Evolutionary conservation across 2,329 filamentous ascomycete species (phyloP), one percentile per base, ranked within the genome.

Genomic region (Zarea fungicola): DNA sequence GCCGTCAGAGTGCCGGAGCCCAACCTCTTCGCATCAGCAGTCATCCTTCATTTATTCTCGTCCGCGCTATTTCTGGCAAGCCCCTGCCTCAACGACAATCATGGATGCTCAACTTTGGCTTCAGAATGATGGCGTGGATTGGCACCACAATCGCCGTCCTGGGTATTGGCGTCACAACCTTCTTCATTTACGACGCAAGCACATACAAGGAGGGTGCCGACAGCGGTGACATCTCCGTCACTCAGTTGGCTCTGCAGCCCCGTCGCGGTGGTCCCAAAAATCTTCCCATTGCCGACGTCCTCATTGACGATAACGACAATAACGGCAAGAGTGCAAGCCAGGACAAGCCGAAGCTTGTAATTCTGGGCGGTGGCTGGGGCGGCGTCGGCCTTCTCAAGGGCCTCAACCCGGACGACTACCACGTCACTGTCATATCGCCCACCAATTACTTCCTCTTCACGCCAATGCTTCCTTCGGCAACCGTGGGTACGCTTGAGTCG

Each of bases 391-490:
- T 99, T 51, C 71, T 99, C 57, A 99, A 99, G 71, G 85, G 89
- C 54, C 70, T 99, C 54, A 87, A 92, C 54, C 85, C 90, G 0
- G 89, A 91, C 11, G 89, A 96, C 59, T 99, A 96, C 64, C 91
- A 99, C 66, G 85, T 99, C 57, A 97, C 92, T 5, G 86, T 99
- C 32, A 85, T 99, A 36, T 95, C 90, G 11, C 92, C 93, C 0
- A 87, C 87, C 29, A 97, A 97, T 61, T 96, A 97, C 71, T 99
- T 99, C 70, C 72, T 99, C 26, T 99, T 99, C 67, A 99, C 93
- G 2, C 93, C 93, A 1, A 97, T 99, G 91, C 76, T 99, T 36
- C 93, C 93, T 2, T 96, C 90, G 28, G 95, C 93, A 7, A 99
- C 95, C 0, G 93, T 99, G 6, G 95, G 95, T 11, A 99, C 93